phyloP scores from a whole-genome alignment of 176 grass and related monocot species.

The Lolium perenne region DNA sequence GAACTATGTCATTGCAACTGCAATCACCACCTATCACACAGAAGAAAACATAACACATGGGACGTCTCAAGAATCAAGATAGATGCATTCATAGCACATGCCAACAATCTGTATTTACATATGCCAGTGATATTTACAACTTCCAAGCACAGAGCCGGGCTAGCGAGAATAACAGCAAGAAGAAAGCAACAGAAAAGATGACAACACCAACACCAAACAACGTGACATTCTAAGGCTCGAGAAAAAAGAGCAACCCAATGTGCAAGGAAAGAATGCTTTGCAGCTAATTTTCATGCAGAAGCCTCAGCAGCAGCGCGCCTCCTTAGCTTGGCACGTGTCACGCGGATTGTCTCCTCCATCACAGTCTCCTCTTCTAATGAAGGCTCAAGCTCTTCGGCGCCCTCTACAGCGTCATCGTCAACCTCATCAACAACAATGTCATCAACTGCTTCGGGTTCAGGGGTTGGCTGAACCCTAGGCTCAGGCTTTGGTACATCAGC shows the following conservation, averaged over 20 bases:
- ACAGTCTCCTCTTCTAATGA: slow-evolving; percentile 51
- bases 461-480: slow-evolving; percentile 37
- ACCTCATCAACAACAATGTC: slow-evolving; percentile 53
- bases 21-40: neutral
- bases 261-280: slow-evolving; percentile 38
- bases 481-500: slow-evolving; percentile 26
- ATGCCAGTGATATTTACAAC: slow-evolving; percentile 53
- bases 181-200: neutral
- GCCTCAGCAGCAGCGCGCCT: slow-evolving; percentile 60
- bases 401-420: slow-evolving; percentile 17
- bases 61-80: slow-evolving; percentile 13
- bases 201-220: slow-evolving; percentile 35
- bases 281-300: slow-evolving; percentile 48
- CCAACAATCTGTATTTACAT: slow-evolving; percentile 53
- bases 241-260: slow-evolving; percentile 38
- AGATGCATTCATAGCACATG: slow-evolving; percentile 34
- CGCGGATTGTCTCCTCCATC: slow-evolving; percentile 83
- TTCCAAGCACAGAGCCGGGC: slow-evolving; percentile 35
- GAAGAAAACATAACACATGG: neutral
- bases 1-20: neutral
- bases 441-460: slow-evolving; percentile 53
- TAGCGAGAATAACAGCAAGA: neutral
- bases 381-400: slow-evolving; percentile 44
- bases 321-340: slow-evolving; percentile 74
- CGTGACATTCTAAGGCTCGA: slow-evolving; percentile 36